Conservation (phyloP, 148 eudicot genomes). For the Fagopyrum tataricum region DNA sequence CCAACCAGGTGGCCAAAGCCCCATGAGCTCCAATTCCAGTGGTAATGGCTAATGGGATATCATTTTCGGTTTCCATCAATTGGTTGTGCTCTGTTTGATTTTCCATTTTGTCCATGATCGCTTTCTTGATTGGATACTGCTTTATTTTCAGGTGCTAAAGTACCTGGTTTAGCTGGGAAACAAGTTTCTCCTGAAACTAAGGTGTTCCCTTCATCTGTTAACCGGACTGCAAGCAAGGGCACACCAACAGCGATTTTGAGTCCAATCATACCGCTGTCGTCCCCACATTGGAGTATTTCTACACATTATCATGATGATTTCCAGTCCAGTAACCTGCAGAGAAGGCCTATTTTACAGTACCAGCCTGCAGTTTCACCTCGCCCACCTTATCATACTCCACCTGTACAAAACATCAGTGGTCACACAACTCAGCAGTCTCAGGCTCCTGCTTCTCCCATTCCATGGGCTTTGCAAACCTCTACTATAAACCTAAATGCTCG, state of each 20-base stretch:
- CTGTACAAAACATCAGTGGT: constrained; percentile 39
- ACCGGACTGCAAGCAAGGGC: constrained; percentile 48
- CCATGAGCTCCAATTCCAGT: constrained; percentile 24
- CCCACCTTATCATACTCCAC: constrained; percentile 62
- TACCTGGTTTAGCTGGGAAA: constrained; percentile 38
- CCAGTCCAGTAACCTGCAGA: constrained; percentile 36
- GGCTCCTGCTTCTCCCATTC: constrained; percentile 43
- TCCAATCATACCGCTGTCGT: constrained; percentile 64
- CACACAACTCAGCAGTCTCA: constrained; percentile 69
- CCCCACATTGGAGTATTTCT: constrained; percentile 80
- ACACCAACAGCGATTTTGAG: constrained; percentile 37
- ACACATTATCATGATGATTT: constrained; percentile 55
- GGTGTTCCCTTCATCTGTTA: constrained; percentile 34
- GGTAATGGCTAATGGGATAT: background rate
- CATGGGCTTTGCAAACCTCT: constrained; percentile 65
- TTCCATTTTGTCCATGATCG: background rate
- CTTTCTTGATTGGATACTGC: constrained; percentile 15
- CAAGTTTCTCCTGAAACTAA: constrained; percentile 44
- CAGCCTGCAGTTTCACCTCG: constrained; percentile 51
- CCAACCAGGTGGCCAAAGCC: constrained; percentile 37
- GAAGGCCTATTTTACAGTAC: constrained; percentile 46
- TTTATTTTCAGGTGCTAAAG: constrained; percentile 40
- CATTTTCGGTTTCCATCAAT: constrained; percentile 34
- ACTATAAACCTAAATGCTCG: constrained; percentile 38
- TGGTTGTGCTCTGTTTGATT: background rate